Evolutionary conservation across 2,329 filamentous ascomycete species (phyloP).

Genomic region (Fusarium nelsonii): DNA sequence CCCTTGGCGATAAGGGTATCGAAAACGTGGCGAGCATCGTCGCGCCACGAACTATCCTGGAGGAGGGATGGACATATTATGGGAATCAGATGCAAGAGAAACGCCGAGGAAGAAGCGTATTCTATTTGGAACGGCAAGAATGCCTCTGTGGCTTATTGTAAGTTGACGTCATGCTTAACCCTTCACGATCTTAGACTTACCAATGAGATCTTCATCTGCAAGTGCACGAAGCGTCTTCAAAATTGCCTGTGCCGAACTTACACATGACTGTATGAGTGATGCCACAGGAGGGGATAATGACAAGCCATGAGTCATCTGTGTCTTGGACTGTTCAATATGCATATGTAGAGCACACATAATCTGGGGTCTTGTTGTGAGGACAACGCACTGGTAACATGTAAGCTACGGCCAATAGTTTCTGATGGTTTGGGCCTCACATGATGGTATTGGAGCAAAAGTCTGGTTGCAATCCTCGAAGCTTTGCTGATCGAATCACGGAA

Average conservation of each 20-base stretch:
- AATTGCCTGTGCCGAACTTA: conserved; percentile 48
- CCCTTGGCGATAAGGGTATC: conserved; percentile 56
- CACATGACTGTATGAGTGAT: conserved; percentile 49
- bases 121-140: conserved; percentile 58
- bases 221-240: conserved; percentile 45
- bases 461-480: conserved; percentile 46
- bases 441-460: conserved; percentile 47
- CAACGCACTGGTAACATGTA: conserved; percentile 40
- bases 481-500: conserved; percentile 49
- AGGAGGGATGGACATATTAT: conserved; percentile 53
- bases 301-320: conserved; percentile 31
- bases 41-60: conserved; percentile 52
- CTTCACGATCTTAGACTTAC: background rate
- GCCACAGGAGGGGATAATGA: conserved; percentile 44
- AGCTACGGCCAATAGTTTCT: background rate
- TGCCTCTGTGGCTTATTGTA: conserved; percentile 35
- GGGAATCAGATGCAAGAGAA: conserved; percentile 54
- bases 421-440: conserved; percentile 14
- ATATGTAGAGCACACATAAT: conserved; percentile 53
- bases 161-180: background rate
- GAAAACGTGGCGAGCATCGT: conserved; percentile 53
- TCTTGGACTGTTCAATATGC: conserved; percentile 47
- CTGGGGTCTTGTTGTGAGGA: conserved; percentile 49
- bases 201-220: conserved; percentile 49
- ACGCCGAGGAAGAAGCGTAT: conserved; percentile 57